Base-by-base conservation (phyloP, 108 stramenopile genomes). In the Fragilaria radians region DNA sequence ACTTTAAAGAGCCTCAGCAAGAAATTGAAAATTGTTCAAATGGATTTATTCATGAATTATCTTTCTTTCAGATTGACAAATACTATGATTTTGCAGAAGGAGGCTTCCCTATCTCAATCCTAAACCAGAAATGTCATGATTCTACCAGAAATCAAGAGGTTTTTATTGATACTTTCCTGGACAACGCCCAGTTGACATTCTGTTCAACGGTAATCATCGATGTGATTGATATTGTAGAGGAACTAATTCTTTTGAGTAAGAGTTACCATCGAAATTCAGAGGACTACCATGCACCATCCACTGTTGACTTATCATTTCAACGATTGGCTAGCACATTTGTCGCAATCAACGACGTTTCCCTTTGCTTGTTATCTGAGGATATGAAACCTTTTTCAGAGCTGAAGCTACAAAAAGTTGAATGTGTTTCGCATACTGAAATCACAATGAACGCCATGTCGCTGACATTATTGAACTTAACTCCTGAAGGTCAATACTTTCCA, bases 401-500 rank as follows among this genome's bases (percentile, higher is more conserved):
- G 9, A 18, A 9, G 52, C 52, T 18, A 52, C 36, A 5, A 3
- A 23, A 27, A 23, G 34, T 3, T 1, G 27, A 4, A 3, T 25
- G 21, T n/a, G 24, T 23, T 3, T 29, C 53, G 4, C n/a, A 32
- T 54, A 19, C 53, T 2, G 47, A 48, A 2, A 19, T 48, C 2
- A 2, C 2, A 4, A 28, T 53, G 19, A 1, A 51, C 24, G 27
- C 61, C 9, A 29, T 58, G 45, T 14, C 32, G 14, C 28, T 66
- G 17, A 26, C 52, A 0, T 32, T 80, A 11, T 48, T 62, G 18
- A 73, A 80, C 32, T 57, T 66, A 18, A 59, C 71, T n/a, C 74
- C 76, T 2, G 77, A 74, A 54, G 81, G 81, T 0, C 76, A 78
- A 50, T 57, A 54, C 29, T 81, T 73, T 54, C 86, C 83, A 22